phyloP scores from a whole-genome alignment of 2,329 filamentous ascomycete genomes.

The Dactylonectria macrodidyma region DNA sequence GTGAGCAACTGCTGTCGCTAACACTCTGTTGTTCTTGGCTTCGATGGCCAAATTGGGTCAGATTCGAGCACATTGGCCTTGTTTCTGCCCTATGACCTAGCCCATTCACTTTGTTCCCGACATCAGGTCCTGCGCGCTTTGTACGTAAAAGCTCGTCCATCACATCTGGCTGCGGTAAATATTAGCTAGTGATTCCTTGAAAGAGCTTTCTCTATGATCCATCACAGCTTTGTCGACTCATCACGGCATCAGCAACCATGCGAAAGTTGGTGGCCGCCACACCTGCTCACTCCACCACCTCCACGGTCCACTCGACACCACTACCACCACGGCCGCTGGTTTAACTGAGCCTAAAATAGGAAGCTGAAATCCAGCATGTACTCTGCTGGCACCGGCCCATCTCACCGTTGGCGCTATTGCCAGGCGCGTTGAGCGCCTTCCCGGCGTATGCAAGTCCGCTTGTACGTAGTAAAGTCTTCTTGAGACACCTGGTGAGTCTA shows the following conservation, averaged over 20 bases:
- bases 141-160: constrained; percentile 16
- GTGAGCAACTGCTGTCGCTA: constrained; percentile 24
- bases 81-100: constrained; percentile 29
- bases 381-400: neutral
- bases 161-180: constrained; percentile 18
- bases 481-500: constrained; percentile 21
- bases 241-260: constrained; percentile 24
- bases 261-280: constrained; percentile 30
- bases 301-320: constrained; percentile 26
- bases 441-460: neutral
- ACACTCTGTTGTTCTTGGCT: constrained; percentile 9
- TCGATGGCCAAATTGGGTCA: constrained; percentile 12
- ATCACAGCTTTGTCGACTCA: constrained; percentile 29
- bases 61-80: constrained; percentile 21
- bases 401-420: constrained; percentile 6
- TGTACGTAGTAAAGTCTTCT: constrained; percentile 15
- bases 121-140: neutral
- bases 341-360: neutral
- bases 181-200: constrained; percentile 17
- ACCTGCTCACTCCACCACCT: constrained; percentile 29
- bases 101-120: constrained; percentile 28
- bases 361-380: neutral
- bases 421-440: constrained; percentile 4
- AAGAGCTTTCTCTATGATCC: constrained; percentile 19
- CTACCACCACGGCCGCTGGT: constrained; percentile 24